phyloP scores from a whole-genome alignment of 345 rosid genomes.

The Gossypium stocksii region DNA sequence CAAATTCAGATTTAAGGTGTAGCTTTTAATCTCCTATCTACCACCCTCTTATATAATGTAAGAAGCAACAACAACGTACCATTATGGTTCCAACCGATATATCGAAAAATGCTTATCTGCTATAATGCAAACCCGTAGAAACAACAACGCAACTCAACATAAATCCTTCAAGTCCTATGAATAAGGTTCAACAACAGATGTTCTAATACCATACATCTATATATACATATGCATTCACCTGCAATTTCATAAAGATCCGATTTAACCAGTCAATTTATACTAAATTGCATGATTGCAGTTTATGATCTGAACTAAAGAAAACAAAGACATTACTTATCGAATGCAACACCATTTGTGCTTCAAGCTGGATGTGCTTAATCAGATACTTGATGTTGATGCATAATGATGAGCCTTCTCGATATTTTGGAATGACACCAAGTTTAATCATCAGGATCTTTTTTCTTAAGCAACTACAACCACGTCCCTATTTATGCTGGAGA shows the following conservation, averaged over 20 bases:
- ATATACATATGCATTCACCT: background rate
- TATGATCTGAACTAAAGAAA: conserved; percentile 1
- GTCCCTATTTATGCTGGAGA: conserved; percentile 28
- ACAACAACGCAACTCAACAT: background rate
- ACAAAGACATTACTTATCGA: conserved; percentile 27
- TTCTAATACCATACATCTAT: background rate
- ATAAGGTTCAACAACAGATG: background rate
- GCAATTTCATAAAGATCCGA: conserved; percentile 2
- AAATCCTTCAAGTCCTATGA: background rate
- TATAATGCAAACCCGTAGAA: conserved; percentile 7
- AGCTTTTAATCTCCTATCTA: background rate
- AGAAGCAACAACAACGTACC: background rate
- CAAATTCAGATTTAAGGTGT: background rate
- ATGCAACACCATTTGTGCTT: conserved; percentile 18
- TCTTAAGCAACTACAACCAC: conserved; percentile 54
- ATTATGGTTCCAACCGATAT: background rate
- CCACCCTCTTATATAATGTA: background rate
- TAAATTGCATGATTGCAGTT: conserved; percentile 12
- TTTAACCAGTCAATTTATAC: background rate
- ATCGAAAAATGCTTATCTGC: conserved; percentile 5
- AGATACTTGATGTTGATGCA: conserved; percentile 10
- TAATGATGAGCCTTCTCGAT: background rate
- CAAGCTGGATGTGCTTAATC: conserved; percentile 15
- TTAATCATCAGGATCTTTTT: background rate
- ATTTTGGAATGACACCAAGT: conserved; percentile 13